A percentile compares a stretch with the other conserved stretches of the same genome.
phyloP scores from a whole-genome alignment of 1,139 yeast genomes.

The Taphrina flavorubra region DNA sequence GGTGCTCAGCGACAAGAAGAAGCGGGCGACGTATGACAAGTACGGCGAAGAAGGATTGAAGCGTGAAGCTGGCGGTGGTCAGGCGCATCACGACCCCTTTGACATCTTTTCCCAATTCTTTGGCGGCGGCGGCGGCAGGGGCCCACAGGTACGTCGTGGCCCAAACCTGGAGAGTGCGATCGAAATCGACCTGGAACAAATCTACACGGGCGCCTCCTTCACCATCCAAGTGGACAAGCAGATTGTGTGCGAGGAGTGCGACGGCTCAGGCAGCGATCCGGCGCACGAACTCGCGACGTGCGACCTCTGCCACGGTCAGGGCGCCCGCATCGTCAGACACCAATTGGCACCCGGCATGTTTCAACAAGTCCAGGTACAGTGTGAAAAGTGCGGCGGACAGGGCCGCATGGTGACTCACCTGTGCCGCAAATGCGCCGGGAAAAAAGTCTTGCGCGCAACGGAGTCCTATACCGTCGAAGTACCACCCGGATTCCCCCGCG shows the following conservation, averaged over 20 bases:
- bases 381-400: conserved; percentile 79
- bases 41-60: conserved; percentile 83
- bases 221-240: conserved; percentile 72
- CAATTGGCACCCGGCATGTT: conserved; percentile 91
- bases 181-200: conserved; percentile 65
- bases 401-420: conserved; percentile 69
- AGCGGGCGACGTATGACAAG: conserved; percentile 72
- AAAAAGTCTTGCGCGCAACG: conserved; percentile 63
- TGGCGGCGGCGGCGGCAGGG: conserved; percentile 62
- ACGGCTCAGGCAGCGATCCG: conserved; percentile 76
- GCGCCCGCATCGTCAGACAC: conserved; percentile 67
- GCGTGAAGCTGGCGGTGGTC: conserved; percentile 53
- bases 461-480: conserved; percentile 68
- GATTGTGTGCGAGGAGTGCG: conserved; percentile 74
- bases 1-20: conserved; percentile 75
- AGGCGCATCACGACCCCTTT: conserved; percentile 62
- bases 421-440: conserved; percentile 74
- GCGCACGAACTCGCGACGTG: conserved; percentile 75
- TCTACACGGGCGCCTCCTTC: conserved; percentile 69
- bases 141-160: conserved; percentile 61
- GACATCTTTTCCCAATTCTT: conserved; percentile 79
- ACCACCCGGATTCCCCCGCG: conserved; percentile 72
- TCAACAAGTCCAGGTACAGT: conserved; percentile 77
- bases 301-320: conserved; percentile 72
- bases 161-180: conserved; percentile 66